Evolutionary conservation across 257 asterid genomes (phyloP).

Genomic region (Nicotiana attenuata): DNA sequence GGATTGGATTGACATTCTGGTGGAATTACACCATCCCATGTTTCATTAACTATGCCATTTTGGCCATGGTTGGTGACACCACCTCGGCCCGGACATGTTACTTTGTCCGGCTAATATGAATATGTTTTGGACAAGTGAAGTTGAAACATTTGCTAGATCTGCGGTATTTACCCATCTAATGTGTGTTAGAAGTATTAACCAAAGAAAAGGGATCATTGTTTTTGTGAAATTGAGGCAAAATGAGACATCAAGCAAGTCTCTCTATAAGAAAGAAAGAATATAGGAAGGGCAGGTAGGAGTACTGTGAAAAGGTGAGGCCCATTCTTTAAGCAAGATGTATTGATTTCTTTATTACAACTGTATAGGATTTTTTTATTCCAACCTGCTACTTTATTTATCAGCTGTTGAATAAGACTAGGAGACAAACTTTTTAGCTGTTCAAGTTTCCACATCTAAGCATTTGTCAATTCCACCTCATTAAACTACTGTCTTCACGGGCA

Average conservation of each 20-base stretch:
- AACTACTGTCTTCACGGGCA: neutral
- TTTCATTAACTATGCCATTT: conserved; percentile 13
- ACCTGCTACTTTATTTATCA: neutral
- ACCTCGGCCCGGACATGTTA: conserved; percentile 91
- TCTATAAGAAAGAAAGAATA: neutral
- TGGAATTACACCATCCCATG: conserved; percentile 67
- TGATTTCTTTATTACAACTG: conserved; percentile 7
- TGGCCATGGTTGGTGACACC: conserved; percentile 40
- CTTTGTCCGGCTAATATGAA: conserved; percentile 84
- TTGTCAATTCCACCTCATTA: neutral
- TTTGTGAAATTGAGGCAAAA: neutral
- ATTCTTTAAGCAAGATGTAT: conserved; percentile 7
- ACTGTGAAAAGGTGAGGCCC: conserved; percentile 1
- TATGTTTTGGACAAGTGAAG: conserved; percentile 27
- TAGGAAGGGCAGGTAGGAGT: conserved; percentile 8
- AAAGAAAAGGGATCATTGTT: conserved; percentile 40
- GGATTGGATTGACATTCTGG: conserved; percentile 33
- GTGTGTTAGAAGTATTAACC: conserved; percentile 32
- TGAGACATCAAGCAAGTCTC: conserved; percentile 3
- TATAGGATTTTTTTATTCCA: neutral
- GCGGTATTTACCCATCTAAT: conserved; percentile 20
- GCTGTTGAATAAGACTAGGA: neutral
- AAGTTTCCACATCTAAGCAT: conserved; percentile 1
- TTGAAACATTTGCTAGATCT: neutral
- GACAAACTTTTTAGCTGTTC: conserved; percentile 4